Percentiles rank a stretch among this genome's conserved stretches.
These are phyloP conservation scores for Dillenia turbinata DNA, from an alignment of 164 flowering plant species.

Conservation along the genomic window DNA sequence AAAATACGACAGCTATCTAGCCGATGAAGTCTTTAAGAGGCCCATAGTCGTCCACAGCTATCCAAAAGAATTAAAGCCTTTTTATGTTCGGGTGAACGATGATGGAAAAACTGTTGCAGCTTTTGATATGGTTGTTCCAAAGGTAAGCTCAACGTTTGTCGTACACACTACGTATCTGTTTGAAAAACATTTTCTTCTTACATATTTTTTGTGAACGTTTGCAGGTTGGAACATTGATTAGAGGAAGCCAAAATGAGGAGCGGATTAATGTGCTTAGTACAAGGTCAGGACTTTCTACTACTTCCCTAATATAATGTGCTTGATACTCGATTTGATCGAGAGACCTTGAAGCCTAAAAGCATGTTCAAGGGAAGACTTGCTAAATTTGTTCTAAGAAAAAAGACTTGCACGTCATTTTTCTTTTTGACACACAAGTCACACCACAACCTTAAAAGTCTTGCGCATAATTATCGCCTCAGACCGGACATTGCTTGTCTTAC, in stretches of 20 bases:
- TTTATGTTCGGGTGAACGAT: slow-evolving; percentile 56
- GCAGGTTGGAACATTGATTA: slow-evolving; percentile 61
- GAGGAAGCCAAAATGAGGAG: slow-evolving; percentile 90
- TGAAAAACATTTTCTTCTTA: neutral
- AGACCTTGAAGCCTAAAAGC: no score
- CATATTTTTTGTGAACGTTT: slow-evolving; percentile 1
- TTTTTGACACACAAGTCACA: no score
- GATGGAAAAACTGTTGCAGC: slow-evolving; percentile 82
- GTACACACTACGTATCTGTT: neutral
- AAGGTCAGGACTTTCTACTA: slow-evolving; percentile 38
- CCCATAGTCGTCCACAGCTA: slow-evolving; percentile 62
- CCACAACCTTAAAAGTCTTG: no score
- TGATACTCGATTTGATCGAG: no score
- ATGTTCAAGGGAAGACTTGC: no score
- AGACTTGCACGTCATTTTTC: no score
- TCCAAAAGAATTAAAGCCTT: slow-evolving; percentile 76
- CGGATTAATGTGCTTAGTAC: slow-evolving; percentile 39
- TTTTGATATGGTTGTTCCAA: slow-evolving; percentile 71
- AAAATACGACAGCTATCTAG: slow-evolving; percentile 53
- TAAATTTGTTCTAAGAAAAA: no score
- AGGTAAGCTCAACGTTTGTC: slow-evolving; percentile 35
- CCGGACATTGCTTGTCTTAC: no score
- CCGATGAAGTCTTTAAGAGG: slow-evolving; percentile 55
- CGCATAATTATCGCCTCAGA: no score
- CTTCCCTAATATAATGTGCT: no score